These are phyloP conservation scores for Bathelium albidoporum DNA, from an alignment of 495 filamentous ascomycete species.

Conservation along the genomic window DNA sequence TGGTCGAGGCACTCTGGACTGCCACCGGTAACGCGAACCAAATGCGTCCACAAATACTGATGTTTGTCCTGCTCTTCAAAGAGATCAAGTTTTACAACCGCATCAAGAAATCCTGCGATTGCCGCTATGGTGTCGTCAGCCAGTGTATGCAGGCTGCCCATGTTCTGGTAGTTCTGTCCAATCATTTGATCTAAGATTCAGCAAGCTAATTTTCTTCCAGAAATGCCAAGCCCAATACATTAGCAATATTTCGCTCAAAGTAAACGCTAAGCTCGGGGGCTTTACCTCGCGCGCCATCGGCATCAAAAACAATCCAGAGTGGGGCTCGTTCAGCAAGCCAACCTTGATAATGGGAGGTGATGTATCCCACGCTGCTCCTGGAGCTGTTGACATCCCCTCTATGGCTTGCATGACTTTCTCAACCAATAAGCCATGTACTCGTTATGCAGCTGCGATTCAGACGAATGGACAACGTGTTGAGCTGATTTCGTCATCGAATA, in stretches of 20 bases:
- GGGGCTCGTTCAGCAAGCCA: slow-evolving; percentile 22
- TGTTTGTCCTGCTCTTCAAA: slow-evolving; percentile 63
- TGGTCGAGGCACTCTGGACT: slow-evolving; percentile 45
- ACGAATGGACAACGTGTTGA: slow-evolving; percentile 70
- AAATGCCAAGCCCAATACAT: slow-evolving; percentile 62
- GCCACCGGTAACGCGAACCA: slow-evolving; percentile 36
- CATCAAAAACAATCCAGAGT: slow-evolving; percentile 10
- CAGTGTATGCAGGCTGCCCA: slow-evolving; percentile 57
- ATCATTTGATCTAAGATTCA: neutral
- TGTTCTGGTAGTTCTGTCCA: slow-evolving; percentile 27
- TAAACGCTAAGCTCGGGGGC: slow-evolving; percentile 93
- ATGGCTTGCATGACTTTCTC: slow-evolving; percentile 83
- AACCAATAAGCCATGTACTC: slow-evolving; percentile 46
- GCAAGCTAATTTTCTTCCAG: neutral
- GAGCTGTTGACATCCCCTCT: slow-evolving; percentile 49
- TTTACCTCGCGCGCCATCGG: slow-evolving; percentile 45
- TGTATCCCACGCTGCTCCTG: slow-evolving; percentile 73
- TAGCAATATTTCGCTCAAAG: slow-evolving; percentile 85
- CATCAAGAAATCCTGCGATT: slow-evolving; percentile 75
- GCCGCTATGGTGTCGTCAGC: slow-evolving; percentile 63
- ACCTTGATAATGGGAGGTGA: slow-evolving; percentile 81
- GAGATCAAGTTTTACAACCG: slow-evolving; percentile 57
- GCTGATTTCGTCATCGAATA: slow-evolving; percentile 55
- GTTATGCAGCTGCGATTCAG: slow-evolving; percentile 66
- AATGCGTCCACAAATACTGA: slow-evolving; percentile 33